Evolutionary conservation across 805 yeast species (phyloP), one percentile per base, ranked within the genome.

Genomic region (Metschnikowia vanudenii): DNA sequence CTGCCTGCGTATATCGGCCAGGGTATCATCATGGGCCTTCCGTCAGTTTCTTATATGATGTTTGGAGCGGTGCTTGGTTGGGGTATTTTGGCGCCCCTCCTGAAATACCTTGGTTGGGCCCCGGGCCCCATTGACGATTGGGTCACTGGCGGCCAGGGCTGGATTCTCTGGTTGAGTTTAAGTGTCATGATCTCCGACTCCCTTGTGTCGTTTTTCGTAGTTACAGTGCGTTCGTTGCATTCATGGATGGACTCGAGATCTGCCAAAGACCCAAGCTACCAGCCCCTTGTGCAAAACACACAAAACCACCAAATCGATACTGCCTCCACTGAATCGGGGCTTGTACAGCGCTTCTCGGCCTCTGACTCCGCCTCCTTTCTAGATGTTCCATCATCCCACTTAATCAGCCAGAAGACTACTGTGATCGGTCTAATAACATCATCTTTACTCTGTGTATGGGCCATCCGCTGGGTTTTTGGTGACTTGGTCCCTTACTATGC

Each of bases 1-100:
- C 89, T 97, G 0, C 99, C 99, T 0, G 98, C 98, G 0, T 92
- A 92, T 62, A 78, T 94, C 30, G 99, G 99, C 2, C 99, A 92
- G 65, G 99, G 99, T 3, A 89, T 94, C 34, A 92, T 92, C 47
- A 92, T 92, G 99, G 99, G 99, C 0, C 69, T 90, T 7, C 88
- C 91, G 1, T 90, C 98, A 0, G 95, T 90, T 0, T 75, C 88
- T 9, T 86, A 90, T 52, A 92, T 92, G 99, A 67, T 92, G 35
- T 76, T 89, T 55, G 99, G 99, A 2, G 82, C 96, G 18, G 52
- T 92, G 1, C 59, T 91, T 4, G 99, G 99, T 0, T 92, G 99
- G 99, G 96, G 80, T 0, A 67, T 92, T 1, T 68, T 92, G n/a
- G 92, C 94, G 0, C 97, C 97, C 3, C 48, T 88, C 48, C 82